phyloP scores from a whole-genome alignment of 2,329 filamentous ascomycete species.

The Gnomoniopsis smithogilvyi region DNA sequence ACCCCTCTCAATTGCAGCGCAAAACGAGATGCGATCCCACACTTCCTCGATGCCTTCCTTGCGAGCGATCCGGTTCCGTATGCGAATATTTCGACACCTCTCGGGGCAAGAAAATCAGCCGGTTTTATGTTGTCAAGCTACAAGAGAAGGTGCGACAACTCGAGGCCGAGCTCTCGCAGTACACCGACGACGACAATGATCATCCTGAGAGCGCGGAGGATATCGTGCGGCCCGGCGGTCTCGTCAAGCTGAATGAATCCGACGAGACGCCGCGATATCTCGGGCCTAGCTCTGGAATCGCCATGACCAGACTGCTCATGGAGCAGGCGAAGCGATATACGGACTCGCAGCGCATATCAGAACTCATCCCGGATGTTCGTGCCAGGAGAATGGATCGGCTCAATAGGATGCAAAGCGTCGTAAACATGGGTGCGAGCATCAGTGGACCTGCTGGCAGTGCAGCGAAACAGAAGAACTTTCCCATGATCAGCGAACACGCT shows the following conservation, averaged over 20 bases:
- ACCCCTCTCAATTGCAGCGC: slow-evolving; percentile 52
- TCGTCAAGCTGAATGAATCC: slow-evolving; percentile 78
- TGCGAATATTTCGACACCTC: slow-evolving; percentile 96
- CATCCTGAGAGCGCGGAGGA: slow-evolving; percentile 73
- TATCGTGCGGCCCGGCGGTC: slow-evolving; percentile 80
- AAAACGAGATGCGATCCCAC: slow-evolving; percentile 96
- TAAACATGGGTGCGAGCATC: slow-evolving; percentile 47
- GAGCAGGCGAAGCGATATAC: slow-evolving; percentile 94
- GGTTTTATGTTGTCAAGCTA: slow-evolving; percentile 88
- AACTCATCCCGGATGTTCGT: slow-evolving; percentile 76
- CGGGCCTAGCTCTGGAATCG: slow-evolving; percentile 91
- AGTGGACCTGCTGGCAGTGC: slow-evolving; percentile 46
- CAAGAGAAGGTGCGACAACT: slow-evolving; percentile 82
- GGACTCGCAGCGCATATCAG: slow-evolving; percentile 84
- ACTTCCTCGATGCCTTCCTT: slow-evolving; percentile 86
- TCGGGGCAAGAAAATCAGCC: slow-evolving; percentile 80
- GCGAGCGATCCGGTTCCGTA: slow-evolving; percentile 83
- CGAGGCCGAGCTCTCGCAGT: slow-evolving; percentile 75
- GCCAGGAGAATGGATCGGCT: slow-evolving; percentile 50
- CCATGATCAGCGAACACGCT: slow-evolving; percentile 81
- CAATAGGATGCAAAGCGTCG: slow-evolving; percentile 64
- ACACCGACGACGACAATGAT: slow-evolving; percentile 72
- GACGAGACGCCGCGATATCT: slow-evolving; percentile 87
- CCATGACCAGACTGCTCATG: slow-evolving; percentile 93
- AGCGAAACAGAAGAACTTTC: slow-evolving; percentile 79